A percentile compares a stretch with the other conserved stretches of the same genome.
These are phyloP conservation scores for Macadamia integrifolia DNA, from an alignment of 164 flowering plant genomes.

Conservation along the genomic window DNA sequence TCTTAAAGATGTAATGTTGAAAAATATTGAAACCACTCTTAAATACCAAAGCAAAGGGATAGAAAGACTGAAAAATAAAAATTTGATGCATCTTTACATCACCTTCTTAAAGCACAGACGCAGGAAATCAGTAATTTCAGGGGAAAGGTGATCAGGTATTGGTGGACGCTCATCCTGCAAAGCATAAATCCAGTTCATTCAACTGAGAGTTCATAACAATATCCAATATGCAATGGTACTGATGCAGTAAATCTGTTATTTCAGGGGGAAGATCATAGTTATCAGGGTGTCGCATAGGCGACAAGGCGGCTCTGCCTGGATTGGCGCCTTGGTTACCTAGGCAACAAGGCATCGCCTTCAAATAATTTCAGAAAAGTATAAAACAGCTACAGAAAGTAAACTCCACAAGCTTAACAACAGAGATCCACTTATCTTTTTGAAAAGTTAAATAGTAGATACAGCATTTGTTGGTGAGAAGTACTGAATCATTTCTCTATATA, in stretches of 20 bases:
- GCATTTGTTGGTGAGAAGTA: too few species aligned
- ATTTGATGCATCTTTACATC: conserved; percentile 6
- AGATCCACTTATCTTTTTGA: too few species aligned
- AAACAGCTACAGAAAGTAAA: background rate
- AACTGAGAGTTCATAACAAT: background rate
- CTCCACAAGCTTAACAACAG: background rate
- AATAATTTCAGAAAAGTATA: background rate
- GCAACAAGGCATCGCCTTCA: too few species aligned
- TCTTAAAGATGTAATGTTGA: background rate
- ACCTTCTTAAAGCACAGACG: conserved; percentile 98
- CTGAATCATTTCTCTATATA: too few species aligned
- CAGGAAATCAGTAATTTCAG: conserved; percentile 87
- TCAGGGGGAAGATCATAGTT: conserved; percentile 50
- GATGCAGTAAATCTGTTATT: conserved; percentile 83
- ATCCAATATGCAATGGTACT: conserved; percentile 29
- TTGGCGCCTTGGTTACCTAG: too few species aligned
- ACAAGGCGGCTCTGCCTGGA: background rate
- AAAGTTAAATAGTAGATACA: too few species aligned
- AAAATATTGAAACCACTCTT: background rate
- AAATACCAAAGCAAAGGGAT: background rate
- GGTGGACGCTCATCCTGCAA: conserved; percentile 96
- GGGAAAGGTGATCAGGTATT: conserved; percentile 85
- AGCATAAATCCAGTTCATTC: background rate
- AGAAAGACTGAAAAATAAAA: background rate
- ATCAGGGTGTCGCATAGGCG: conserved; percentile 76